Percentiles rank a stretch among this genome's conserved stretches.
phyloP scores from a whole-genome alignment of 257 asterid genomes.

The Penstemon newberryi region DNA sequence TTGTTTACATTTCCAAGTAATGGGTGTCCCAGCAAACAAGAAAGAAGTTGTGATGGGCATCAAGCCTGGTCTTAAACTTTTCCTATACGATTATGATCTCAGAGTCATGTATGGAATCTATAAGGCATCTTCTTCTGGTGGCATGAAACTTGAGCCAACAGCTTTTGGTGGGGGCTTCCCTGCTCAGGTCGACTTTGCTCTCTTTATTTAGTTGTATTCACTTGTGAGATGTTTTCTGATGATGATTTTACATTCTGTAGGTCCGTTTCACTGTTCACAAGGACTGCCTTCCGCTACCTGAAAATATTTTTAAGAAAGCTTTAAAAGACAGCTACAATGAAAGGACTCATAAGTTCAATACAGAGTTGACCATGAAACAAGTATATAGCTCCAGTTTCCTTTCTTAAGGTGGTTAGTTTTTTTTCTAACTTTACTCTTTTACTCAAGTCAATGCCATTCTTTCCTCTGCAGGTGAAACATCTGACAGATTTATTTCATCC shows the following conservation, averaged over 20 bases:
- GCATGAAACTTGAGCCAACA: constrained; percentile 82
- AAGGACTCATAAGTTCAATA: constrained; percentile 67
- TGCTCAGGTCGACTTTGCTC: constrained; percentile 65
- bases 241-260: constrained; percentile 37
- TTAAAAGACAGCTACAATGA: constrained; percentile 71
- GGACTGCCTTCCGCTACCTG: constrained; percentile 85
- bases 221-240: constrained; percentile 20
- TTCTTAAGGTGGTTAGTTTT: background rate
- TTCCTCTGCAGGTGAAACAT: constrained; percentile 51
- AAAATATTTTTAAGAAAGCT: constrained; percentile 71
- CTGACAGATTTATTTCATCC: constrained; percentile 56
- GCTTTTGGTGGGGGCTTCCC: constrained; percentile 92
- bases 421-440: background rate
- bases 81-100: constrained; percentile 88
- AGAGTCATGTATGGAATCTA: constrained; percentile 82
- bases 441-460: constrained; percentile 15
- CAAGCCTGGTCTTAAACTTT: constrained; percentile 76
- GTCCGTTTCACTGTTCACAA: constrained; percentile 59
- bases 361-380: constrained; percentile 65
- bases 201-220: background rate
- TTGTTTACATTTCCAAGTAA: constrained; percentile 68
- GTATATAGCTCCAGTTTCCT: constrained; percentile 34
- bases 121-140: constrained; percentile 86
- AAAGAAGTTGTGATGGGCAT: constrained; percentile 67
- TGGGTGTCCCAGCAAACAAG: constrained; percentile 76